Base-by-base conservation (phyloP, 192 early-diverging fungal species). In the Backusella macrospora region DNA sequence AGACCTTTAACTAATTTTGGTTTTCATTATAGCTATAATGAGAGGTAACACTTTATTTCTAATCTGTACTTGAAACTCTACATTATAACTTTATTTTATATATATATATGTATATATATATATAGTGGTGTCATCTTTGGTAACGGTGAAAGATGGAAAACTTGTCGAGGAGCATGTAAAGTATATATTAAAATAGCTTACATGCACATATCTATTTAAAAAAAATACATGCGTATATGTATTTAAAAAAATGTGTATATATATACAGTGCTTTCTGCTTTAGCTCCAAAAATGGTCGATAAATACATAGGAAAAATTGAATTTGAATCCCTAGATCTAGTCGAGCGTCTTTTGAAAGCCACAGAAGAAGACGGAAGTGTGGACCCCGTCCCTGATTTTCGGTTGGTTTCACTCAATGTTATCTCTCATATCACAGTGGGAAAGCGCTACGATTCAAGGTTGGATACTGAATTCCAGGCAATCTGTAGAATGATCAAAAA, bases 291-390 rank as follows among this genome's bases (percentile, higher is more conserved):
- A 39, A 15, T 37, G 15, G 23, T 70, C 4, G 69, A 70, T 0
- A 37, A 48, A 16, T 37, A 48, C 14, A 34, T 13, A 38, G 12
- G 34, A 16, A 38, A 38, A 16, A 70, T 70, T 15, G 26, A 38
- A 6, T 8, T 29, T n/a, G 45, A 48, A 29, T 10, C 47, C n/a
- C 13, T 6, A 2, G 37, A 49, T 15, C 49, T 71, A 34, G 47
- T 55, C 4, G 21, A 49, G 9, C 9, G n/a, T 12, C 47, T 71
- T 21, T 14, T 71, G 2, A n/a, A 59, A 39, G 13, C 15, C 18
- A 71, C 69, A 8, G 48, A 49, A 38, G 40, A 15, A n/a, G 37
- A 62, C 13, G 69, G 69, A 6, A 52, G 34, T 14, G 69, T 71
- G 12, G n/a, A 49, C 42, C 69, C 69, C 10, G 6, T 21, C 13